Base-by-base conservation (phyloP, 805 yeast species). In the Candida taoyuanica region DNA sequence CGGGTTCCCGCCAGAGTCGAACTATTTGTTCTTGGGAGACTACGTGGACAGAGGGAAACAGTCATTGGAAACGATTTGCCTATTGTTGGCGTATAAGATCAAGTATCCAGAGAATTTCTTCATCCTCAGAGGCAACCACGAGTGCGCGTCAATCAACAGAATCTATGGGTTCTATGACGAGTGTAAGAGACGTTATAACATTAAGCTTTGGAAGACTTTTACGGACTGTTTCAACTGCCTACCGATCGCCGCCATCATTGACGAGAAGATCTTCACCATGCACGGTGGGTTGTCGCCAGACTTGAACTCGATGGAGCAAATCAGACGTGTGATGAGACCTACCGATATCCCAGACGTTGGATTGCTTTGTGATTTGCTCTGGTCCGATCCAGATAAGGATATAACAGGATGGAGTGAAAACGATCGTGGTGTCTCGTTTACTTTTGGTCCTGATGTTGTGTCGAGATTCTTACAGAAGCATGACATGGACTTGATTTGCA, bases 401-500 rank as follows among this genome's bases (percentile, higher is more conserved):
- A 89, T 91, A 53, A 87, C 93, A 24, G 98, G 98, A 15, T 91
- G 98, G 98, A 83, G 94, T 54, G 98, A 93, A 69, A 91, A 93
- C 64, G 98, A 93, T 69, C 85, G 98, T 68, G 98, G 98, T 60
- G 98, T 91, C 46, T 88, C 97, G 18, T 91, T 89, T 65, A 91
- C 98, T n/a, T 91, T 93, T 67, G 98, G 98, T n/a, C 98, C 98
- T 8, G 98, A 91, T 63, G 98, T 91, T 37, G 98, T 91, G 38
- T 85, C 95, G 50, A 75, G 98, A 65, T 91, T 91, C 63, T 70
- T 93, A 62, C 97, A 91, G 63, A 89, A 88, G 59, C 98, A 91
- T 65, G 98, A 91, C 62, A 85, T 91, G 93, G 98, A 93, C 65
- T 78, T 91, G 58, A 89, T 91, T 56, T 93, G 98, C 70, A 79